A percentile compares a stretch with the other conserved stretches of the same genome.
Conservation (phyloP, 352 stramenopile genomes). For the Globisporangium middletonii region DNA sequence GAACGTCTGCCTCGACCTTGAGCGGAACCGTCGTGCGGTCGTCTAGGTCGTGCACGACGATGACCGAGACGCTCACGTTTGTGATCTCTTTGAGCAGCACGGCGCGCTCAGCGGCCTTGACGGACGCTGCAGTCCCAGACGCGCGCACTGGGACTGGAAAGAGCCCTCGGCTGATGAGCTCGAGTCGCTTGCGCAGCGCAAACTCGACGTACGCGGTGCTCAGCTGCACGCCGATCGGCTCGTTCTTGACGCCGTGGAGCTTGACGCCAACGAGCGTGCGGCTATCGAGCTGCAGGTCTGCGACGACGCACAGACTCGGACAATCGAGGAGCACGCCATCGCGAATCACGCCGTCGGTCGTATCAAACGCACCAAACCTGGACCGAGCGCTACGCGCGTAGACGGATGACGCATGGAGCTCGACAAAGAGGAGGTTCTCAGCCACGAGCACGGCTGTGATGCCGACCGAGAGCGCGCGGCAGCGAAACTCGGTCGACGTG, state of each 20-base stretch:
- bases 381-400: slow-evolving; percentile 11
- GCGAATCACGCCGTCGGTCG: neutral
- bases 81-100: slow-evolving; percentile 10
- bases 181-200: slow-evolving; percentile 25
- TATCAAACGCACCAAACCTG: too few relatives aligned
- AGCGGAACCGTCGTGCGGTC: neutral
- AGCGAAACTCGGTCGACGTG: slow-evolving; percentile 24
- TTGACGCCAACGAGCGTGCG: slow-evolving; percentile 35
- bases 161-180: slow-evolving; percentile 28
- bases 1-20: slow-evolving; percentile 2
- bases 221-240: slow-evolving; percentile 28
- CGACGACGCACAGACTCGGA: slow-evolving; percentile 9
- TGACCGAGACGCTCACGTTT: slow-evolving; percentile 2
- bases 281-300: slow-evolving; percentile 19
- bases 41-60: slow-evolving; percentile 10
- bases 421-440: slow-evolving; percentile 41
- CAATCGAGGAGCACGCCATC: slow-evolving; percentile 8
- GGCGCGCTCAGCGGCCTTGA: too few relatives aligned
- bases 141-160: neutral
- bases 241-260: slow-evolving; percentile 18
- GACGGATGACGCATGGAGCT: slow-evolving; percentile 19
- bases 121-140: neutral
- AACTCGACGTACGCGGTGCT: slow-evolving; percentile 40
- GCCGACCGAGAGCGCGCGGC: slow-evolving; percentile 34
- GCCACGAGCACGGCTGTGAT: slow-evolving; percentile 58